Percentiles rank a stretch among this genome's conserved stretches.
phyloP scores from a whole-genome alignment of 192 early-diverging fungal genomes.

The Podochytrium sp. region DNA sequence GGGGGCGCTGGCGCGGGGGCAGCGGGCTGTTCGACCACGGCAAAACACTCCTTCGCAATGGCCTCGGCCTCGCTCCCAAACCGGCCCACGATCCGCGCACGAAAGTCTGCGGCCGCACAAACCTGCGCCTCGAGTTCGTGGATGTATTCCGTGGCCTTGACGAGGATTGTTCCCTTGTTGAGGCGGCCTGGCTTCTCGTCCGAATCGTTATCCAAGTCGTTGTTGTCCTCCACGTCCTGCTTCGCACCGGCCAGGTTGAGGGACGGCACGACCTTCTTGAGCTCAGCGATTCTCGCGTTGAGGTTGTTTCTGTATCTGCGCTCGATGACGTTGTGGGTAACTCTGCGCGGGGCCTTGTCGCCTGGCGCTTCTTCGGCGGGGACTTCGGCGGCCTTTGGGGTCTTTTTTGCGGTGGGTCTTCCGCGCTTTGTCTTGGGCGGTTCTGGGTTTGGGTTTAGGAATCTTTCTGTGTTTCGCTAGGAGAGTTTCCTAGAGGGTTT shows the following conservation, averaged over 20 bases:
- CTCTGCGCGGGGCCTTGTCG: slow-evolving; percentile 62
- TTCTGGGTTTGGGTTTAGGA: neutral
- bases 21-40: neutral
- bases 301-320: slow-evolving; percentile 95
- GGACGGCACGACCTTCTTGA: slow-evolving; percentile 85
- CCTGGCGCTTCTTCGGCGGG: neutral
- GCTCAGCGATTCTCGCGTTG: slow-evolving; percentile 90
- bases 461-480: neutral
- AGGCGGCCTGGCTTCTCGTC: slow-evolving; percentile 56
- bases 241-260: slow-evolving; percentile 54
- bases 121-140: slow-evolving; percentile 36
- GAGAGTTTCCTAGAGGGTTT: neutral
- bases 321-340: slow-evolving; percentile 95
- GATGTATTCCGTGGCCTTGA: slow-evolving; percentile 93
- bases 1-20: neutral
- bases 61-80: slow-evolving; percentile 7
- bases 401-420: neutral
- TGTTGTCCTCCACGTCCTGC: slow-evolving; percentile 55
- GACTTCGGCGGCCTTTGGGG: neutral
- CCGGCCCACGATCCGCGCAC: neutral
- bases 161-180: slow-evolving; percentile 93
- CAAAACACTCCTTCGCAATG: slow-evolving; percentile 1
- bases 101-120: neutral
- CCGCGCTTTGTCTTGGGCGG: slow-evolving; percentile 15
- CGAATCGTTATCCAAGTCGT: slow-evolving; percentile 45